Base-by-base conservation (phyloP, 257 asterid genomes). In the Nicotiana attenuata region DNA sequence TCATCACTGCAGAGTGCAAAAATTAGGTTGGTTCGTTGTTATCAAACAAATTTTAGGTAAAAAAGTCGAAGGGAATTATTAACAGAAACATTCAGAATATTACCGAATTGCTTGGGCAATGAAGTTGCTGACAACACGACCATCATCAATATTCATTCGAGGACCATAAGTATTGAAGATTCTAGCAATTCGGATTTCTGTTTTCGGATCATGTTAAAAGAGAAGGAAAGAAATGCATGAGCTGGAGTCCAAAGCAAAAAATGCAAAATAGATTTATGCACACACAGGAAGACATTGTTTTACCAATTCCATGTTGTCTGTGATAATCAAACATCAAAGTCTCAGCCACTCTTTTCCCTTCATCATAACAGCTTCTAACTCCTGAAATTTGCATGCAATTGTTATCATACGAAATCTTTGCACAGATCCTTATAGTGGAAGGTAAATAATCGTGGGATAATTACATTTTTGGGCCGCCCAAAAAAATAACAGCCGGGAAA, bases 151-250 rank as follows among this genome's bases (percentile, higher is more conserved):
- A 83, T 92, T 93, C 99, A 95, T 95, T 10, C 99, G 92, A 14
- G 99, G 99, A 19, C 99, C 99, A 66, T 95, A 95, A 9, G 99
- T 95, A 89, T 95, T 95, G 87, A 95, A 95, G 85, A 95, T 95
- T 90, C 99, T 91, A 28, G 99, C 99, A 75, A 95, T 95, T 78
- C 99, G 91, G 76, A 95, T 95, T 87, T 95, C 99, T 95, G 92
- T 81, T 33, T 80, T 38, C 67, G 4, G 2, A 55, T 69, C 29
- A 35, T 65, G 6, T 29, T 24, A 41, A 81, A 60, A 78, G 56
- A 83, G 47, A 45, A 41, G 38, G 64, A 80, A 59, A 80, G 67
- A 59, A 5, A 16, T 3, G 63, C 50, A 7, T 41, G 50, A 41
- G 50, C 11, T 41, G 11, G 11, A 41, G 50, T 41, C 50, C 50